Conservation (phyloP, 345 rosid genomes). For the Linum trigynum region DNA sequence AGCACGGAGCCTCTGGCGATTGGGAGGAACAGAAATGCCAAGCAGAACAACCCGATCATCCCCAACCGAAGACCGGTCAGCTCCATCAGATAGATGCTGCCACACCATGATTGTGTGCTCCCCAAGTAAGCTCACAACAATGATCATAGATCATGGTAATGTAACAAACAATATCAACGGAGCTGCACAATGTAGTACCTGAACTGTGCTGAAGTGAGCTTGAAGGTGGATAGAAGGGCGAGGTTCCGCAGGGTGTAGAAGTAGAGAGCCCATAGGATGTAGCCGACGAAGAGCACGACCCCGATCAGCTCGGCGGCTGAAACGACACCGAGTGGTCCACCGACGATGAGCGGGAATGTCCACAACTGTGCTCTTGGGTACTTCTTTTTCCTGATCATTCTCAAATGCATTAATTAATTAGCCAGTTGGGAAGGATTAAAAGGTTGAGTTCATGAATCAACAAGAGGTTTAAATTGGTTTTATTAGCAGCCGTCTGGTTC, state of each 20-base stretch:
- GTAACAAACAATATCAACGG: no score
- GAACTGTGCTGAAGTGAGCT: conserved; percentile 21
- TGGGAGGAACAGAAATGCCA: conserved; percentile 76
- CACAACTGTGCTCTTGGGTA: conserved; percentile 40
- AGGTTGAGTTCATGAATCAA: no score
- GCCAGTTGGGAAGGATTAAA: no score
- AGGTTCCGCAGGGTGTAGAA: conserved; percentile 49
- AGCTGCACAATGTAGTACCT: conserved; percentile 22
- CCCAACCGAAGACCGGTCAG: conserved; percentile 53
- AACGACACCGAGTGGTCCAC: conserved; percentile 89
- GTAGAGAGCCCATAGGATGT: conserved; percentile 55
- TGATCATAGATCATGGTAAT: no score
- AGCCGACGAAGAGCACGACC: conserved; percentile 49
- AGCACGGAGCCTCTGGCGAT: conserved; percentile 78
- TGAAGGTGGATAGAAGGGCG: conserved; percentile 22
- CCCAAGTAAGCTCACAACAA: no score
- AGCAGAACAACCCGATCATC: conserved; percentile 56
- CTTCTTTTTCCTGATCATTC: no score
- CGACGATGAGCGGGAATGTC: conserved; percentile 83
- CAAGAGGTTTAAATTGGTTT: no score
- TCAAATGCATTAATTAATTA: neutral
- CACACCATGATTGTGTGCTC: neutral
- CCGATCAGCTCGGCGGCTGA: conserved; percentile 91
- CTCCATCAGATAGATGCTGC: conserved; percentile 38
- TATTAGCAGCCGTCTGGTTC: no score